Conservation (phyloP, 768 basidiomycete species). For the Hericium coralloides region DNA sequence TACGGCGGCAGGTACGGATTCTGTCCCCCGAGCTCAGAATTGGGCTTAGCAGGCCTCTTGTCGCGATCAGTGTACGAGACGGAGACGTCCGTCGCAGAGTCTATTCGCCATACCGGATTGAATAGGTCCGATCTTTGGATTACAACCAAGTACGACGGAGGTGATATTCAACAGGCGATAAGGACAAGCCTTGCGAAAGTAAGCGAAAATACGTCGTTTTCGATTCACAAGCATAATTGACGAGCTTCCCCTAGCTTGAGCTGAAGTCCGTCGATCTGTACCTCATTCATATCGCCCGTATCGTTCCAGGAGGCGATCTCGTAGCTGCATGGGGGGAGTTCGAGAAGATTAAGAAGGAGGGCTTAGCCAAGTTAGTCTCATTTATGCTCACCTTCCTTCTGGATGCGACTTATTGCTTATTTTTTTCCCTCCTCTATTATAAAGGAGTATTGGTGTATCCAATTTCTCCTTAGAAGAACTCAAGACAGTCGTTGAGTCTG, state of each 20-base stretch:
- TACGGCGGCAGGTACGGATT: conserved; percentile 42
- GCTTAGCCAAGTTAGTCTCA: conserved; percentile 25
- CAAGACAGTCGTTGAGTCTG: conserved; percentile 39
- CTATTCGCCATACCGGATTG: conserved; percentile 28
- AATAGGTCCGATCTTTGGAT: conserved; percentile 25
- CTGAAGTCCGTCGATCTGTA: conserved; percentile 59
- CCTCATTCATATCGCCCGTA: conserved; percentile 48
- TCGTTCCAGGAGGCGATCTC: conserved; percentile 22
- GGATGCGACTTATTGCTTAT: not conserved
- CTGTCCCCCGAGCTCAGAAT: not conserved
- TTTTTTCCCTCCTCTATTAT: not conserved
- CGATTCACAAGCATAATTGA: not conserved
- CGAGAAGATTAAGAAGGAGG: conserved; percentile 40
- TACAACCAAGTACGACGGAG: conserved; percentile 39
- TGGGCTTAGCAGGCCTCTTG: no score
- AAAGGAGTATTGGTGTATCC: conserved; percentile 66
- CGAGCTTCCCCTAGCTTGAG: conserved; percentile 37
- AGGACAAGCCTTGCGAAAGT: conserved; percentile 43
- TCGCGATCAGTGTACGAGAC: conserved; percentile 23
- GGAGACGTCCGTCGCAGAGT: conserved; percentile 28
- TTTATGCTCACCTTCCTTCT: not conserved
- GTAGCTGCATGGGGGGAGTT: conserved; percentile 44
- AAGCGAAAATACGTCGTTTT: conserved; percentile 1
- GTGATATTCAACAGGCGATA: conserved; percentile 31
- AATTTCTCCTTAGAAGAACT: conserved; percentile 52